phyloP scores from a whole-genome alignment of 208 protist species.

The Perkinsela sp. region DNA sequence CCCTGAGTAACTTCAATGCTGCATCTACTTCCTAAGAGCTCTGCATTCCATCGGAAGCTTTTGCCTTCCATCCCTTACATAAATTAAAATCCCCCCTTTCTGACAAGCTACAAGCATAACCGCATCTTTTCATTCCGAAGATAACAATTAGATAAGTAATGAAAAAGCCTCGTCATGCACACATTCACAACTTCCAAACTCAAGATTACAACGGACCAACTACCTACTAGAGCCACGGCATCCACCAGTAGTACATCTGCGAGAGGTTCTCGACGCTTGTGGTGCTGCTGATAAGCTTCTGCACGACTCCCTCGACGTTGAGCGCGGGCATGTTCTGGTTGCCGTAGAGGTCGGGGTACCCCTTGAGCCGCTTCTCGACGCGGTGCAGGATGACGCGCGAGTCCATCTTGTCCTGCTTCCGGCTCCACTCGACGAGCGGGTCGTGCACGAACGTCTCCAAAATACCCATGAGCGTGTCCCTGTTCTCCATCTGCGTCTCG shows the following conservation, averaged over 20 bases:
- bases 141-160: too few relatives aligned
- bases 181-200: too few relatives aligned
- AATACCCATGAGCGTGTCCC: constrained; percentile 72
- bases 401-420: constrained; percentile 8
- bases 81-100: too few relatives aligned
- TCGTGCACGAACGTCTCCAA: constrained; percentile 81
- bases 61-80: too few relatives aligned
- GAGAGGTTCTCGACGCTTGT: constrained; percentile 59
- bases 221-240: constrained; percentile 62
- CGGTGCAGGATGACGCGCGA: constrained; percentile 25
- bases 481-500: constrained; percentile 55
- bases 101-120: too few relatives aligned
- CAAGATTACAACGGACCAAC: too few relatives aligned
- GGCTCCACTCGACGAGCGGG: constrained; percentile 72
- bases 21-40: too few relatives aligned
- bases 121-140: too few relatives aligned
- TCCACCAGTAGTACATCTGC: constrained; percentile 86
- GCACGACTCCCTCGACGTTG: constrained; percentile 67
- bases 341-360: constrained; percentile 39
- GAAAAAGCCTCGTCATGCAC: too few relatives aligned
- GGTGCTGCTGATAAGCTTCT: constrained; percentile 66
- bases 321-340: constrained; percentile 27
- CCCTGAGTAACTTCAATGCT: too few relatives aligned
- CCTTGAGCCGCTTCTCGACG: constrained; percentile 33
- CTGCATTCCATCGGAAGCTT: too few relatives aligned